Base-by-base conservation (phyloP, 768 basidiomycete species). In the Hericium coralloides region DNA sequence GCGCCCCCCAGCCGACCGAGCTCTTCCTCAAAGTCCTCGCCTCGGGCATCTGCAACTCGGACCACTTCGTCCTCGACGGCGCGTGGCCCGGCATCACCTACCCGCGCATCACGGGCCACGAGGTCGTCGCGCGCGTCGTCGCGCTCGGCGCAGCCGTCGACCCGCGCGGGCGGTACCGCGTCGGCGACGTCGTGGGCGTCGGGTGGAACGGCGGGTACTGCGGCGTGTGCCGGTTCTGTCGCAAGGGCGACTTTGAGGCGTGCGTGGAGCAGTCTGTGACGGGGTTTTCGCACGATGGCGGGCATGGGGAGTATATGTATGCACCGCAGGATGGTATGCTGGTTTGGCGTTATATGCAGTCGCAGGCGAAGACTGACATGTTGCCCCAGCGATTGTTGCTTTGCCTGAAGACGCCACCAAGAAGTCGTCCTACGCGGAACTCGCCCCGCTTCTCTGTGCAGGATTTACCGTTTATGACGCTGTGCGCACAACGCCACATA, bases 391-490 rank as follows among this genome's bases (percentile, higher is more conserved):
- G 15, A 36, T 61, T 14, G 58, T 58, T 4, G 26, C 43, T 18
- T n/a, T 61, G 6, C 58, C 62, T 9, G 56, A 61, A 36, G 62
- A 57, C 23, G 58, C 57, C 31, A 53, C 55, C 41, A 38, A 56
- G 38, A 58, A 59, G n/a, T 43, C 57, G 17, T 51, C 55, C n/a
- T 59, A 59, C 48, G 59, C 59, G 7, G 58, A 59, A 36, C 49
- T 56, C 12, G 64, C 56, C 10, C 53, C 58, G 1, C 53, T 68
- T 7, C 56, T 66, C 9, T 69, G 66, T 37, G 67, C 63, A 22
- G 68, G 64, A 38, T 64, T 67, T 7, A 72, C 70, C 17, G 62
- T 61, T 25, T 71, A 59, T 61, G 64, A 67, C 12, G 47, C 60
- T 3, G 52, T 58, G 17, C 43, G 67, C 57, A 36, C 36, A 15